A percentile compares a stretch with the other conserved stretches of the same genome.
phyloP scores from a whole-genome alignment of 768 basidiomycete species.

The Lentinula guzmanii region DNA sequence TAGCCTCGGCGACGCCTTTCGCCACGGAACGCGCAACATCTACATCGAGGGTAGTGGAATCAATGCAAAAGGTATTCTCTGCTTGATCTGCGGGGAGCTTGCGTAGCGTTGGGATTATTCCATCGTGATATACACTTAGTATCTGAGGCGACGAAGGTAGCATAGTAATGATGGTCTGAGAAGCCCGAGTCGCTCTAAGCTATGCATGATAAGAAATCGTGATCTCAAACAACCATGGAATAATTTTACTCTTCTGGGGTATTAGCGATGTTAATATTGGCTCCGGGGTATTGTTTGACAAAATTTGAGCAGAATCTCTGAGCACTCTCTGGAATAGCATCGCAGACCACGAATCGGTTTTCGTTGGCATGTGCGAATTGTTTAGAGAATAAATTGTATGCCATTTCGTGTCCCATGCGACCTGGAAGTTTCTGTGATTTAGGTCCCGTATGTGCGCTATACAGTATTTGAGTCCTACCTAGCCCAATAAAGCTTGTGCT shows the following conservation, averaged over 20 bases:
- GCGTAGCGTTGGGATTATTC: conserved; percentile 60
- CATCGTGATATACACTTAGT: conserved; percentile 62
- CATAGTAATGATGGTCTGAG: conserved; percentile 79
- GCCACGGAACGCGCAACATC: conserved; percentile 65
- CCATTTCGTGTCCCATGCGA: conserved; percentile 87
- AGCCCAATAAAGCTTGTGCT: conserved; percentile 80
- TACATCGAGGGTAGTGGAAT: conserved; percentile 89
- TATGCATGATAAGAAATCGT: conserved; percentile 7
- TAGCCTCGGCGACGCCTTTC: conserved; percentile 37
- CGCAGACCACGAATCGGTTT: conserved; percentile 70
- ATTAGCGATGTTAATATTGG: conserved; percentile 49
- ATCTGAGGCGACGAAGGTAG: conserved; percentile 91
- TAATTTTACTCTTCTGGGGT: conserved; percentile 64
- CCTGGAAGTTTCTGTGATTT: not conserved
- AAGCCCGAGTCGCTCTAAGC: conserved; percentile 55
- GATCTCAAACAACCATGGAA: not conserved
- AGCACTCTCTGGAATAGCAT: conserved; percentile 59
- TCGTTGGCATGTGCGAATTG: conserved; percentile 47
- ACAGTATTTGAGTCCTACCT: conserved; percentile 25
- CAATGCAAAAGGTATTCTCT: conserved; percentile 62
- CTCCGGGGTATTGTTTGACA: conserved; percentile 48
- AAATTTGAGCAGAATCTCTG: conserved; percentile 53
- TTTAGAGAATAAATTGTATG: conserved; percentile 77
- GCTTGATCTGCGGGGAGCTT: conserved; percentile 34
- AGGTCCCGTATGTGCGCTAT: not conserved